Evolutionary conservation across 2,329 filamentous ascomycete genomes (phyloP).

Genomic region (Colletotrichum australisinense): DNA sequence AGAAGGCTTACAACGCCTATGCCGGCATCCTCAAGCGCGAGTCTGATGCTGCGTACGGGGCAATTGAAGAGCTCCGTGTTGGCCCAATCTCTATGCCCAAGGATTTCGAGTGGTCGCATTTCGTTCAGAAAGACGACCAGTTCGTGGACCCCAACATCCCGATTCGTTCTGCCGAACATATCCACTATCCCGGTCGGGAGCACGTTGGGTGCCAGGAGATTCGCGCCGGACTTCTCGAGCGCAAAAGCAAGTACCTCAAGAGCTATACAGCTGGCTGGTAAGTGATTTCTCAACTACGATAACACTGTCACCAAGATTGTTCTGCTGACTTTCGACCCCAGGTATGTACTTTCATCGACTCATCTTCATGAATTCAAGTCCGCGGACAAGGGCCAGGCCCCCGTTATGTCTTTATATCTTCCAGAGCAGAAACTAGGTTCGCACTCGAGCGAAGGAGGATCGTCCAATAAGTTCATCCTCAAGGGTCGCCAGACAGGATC

Average conservation of each 20-base stretch:
- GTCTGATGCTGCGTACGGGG: conserved; percentile 81
- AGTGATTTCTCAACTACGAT: conserved; percentile 45
- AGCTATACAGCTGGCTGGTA: conserved; percentile 97
- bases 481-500: conserved; percentile 94
- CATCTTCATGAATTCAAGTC: conserved; percentile 99
- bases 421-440: conserved; percentile 96
- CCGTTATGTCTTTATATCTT: conserved; percentile 95
- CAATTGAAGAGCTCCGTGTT: conserved; percentile 83
- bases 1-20: conserved; percentile 96
- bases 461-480: conserved; percentile 97
- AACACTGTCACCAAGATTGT: conserved; percentile 36
- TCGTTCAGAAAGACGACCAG: conserved; percentile 83
- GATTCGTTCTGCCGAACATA: conserved; percentile 81
- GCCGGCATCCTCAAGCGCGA: conserved; percentile 92
- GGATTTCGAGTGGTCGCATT: conserved; percentile 89
- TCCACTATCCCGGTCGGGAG: conserved; percentile 91
- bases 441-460: conserved; percentile 83
- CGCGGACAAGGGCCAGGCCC: conserved; percentile 90
- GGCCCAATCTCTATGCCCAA: conserved; percentile 94
- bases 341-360: conserved; percentile 95
- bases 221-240: conserved; percentile 89
- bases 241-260: conserved; percentile 99
- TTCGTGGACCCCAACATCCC: conserved; percentile 89
- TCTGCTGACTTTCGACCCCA: conserved; percentile 45
- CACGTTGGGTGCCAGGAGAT: conserved; percentile 87